Base-by-base conservation (phyloP, 1,284 basidiomycete genomes). In the Melampsora americana region DNA sequence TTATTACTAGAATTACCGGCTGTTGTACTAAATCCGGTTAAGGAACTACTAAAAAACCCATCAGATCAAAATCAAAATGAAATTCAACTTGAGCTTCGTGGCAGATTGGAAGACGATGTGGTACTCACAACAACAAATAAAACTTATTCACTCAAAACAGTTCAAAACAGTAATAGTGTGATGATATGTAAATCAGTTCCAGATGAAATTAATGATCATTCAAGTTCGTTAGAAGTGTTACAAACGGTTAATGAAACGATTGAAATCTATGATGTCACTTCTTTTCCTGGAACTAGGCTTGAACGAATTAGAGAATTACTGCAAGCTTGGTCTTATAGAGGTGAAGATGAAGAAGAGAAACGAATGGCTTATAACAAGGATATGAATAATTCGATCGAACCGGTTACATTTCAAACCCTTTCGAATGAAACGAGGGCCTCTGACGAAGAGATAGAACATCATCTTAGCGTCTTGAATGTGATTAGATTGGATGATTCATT, bases 151-250 rank as follows among this genome's bases (percentile, higher is more conserved):
- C 73, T 76, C 23, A n/a, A 59, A 32, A 69, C 73, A 28, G 64
- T 76, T 16, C 44, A 76, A 50, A 76, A 69, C 28, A 76, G 73
- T 56, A 76, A 76, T 44, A 76, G 73, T 44, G 66, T 69, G 39
- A 62, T 76, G 73, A 62, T 76, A 5, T 76, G 73, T 62, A 66
- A 46, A 20, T 64, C 60, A 16, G 39, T 20, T n/a, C n/a, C 30
- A 9, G 60, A 23, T 11, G 26, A 28, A 28, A 30, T 9, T 16
- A 42, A 48, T n/a, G 32, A 64, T 35, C 59, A 39, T 18, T 30
- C 30, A 16, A 26, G 46, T 16, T 48, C 44, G 2, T 62, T 76
- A 30, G 60, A 65, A 28, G 73, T 76, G 28, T 42, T 76, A 30
- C 67, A 76, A 64, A 44, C 67, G 12, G 60, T 69, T n/a, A 65